Conservation (phyloP, 768 basidiomycete genomes). For the Dentipellis sp. region DNA sequence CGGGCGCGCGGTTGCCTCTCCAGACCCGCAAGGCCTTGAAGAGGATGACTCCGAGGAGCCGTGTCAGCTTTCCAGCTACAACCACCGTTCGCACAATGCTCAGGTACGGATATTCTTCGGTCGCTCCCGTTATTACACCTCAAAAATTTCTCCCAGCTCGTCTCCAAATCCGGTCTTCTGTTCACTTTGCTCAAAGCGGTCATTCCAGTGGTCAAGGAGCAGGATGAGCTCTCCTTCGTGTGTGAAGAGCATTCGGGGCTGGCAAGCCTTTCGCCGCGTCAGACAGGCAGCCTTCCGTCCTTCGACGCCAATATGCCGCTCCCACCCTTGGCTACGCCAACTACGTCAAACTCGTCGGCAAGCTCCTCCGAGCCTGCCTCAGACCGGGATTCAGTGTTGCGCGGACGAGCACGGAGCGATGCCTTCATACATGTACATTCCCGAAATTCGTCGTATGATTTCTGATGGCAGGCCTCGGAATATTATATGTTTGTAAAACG, state of each 20-base stretch:
- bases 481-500: background rate
- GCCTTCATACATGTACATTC: slow-evolving; percentile 2
- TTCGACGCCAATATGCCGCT: background rate
- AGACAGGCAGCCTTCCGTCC: too few species aligned
- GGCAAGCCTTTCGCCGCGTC: too few species aligned
- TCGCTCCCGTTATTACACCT: background rate
- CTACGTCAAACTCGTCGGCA: background rate
- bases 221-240: background rate
- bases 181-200: background rate
- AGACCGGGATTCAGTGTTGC: background rate
- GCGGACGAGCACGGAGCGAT: background rate
- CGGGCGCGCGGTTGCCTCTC: slow-evolving; percentile 21
- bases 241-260: too few species aligned
- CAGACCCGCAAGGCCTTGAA: background rate
- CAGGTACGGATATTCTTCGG: too few species aligned
- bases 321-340: background rate
- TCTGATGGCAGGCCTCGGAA: background rate
- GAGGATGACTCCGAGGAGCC: background rate
- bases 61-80: background rate
- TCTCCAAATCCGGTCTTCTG: background rate
- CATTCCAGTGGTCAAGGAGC: background rate
- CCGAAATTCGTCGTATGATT: background rate
- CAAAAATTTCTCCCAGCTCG: background rate
- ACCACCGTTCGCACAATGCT: too few species aligned
- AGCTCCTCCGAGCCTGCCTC: background rate